A percentile compares a stretch with the other conserved stretches of the same genome.
Evolutionary conservation across 768 basidiomycete genomes (phyloP).

Genomic region (Lentinula boryana): DNA sequence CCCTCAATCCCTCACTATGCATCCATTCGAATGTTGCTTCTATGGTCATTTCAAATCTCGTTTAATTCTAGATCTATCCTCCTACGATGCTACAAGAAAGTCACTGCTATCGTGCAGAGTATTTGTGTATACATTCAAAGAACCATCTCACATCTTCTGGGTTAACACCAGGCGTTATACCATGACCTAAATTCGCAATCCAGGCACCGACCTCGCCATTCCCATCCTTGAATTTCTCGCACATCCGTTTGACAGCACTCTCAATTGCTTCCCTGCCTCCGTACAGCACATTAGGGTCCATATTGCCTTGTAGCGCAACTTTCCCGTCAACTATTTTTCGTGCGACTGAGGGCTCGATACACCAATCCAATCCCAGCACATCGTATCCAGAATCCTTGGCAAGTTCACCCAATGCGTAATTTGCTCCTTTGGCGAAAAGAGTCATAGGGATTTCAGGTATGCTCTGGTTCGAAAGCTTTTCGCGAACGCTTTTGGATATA

Average conservation of each 20-base stretch:
- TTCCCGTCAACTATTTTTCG: conserved; percentile 52
- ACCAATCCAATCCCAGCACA: conserved; percentile 90
- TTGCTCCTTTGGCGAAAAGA: conserved; percentile 93
- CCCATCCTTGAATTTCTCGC: conserved; percentile 61
- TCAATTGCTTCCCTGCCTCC: conserved; percentile 87
- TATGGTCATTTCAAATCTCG: not conserved
- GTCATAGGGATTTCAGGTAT: conserved; percentile 73
- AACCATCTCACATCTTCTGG: conserved; percentile 92
- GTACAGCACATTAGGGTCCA: conserved; percentile 85
- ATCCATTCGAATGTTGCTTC: not conserved
- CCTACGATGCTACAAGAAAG: not conserved
- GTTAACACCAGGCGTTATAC: conserved; percentile 93
- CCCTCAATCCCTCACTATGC: not conserved
- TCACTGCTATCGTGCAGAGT: conserved; percentile 37
- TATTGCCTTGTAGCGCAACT: conserved; percentile 84
- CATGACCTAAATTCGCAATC: conserved; percentile 97
- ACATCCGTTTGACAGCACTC: conserved; percentile 76
- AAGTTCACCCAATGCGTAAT: conserved; percentile 57
- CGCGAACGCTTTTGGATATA: conserved; percentile 67
- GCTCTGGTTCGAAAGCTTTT: conserved; percentile 43
- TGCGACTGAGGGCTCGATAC: conserved; percentile 70
- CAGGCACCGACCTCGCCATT: conserved; percentile 51
- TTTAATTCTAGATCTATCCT: not conserved
- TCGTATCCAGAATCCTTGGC: conserved; percentile 73
- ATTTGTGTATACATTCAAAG: conserved; percentile 84